Percentiles rank a stretch among this genome's conserved stretches.
Conservation (phyloP, 2,329 filamentous ascomycete genomes). For the Exophiala phaeomuriformis region DNA sequence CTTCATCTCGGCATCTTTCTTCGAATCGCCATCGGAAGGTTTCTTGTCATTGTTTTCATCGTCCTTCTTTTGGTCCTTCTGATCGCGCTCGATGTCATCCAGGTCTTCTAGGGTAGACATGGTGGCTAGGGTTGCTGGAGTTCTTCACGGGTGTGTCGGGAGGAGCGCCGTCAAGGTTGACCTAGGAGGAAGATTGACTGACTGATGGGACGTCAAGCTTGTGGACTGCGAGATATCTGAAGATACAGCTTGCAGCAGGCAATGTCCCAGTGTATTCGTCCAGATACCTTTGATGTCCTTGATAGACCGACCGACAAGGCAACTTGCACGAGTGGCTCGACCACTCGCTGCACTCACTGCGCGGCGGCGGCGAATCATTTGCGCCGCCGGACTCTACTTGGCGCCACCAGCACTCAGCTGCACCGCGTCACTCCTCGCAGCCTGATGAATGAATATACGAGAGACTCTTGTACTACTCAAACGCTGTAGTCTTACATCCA, state of each 20-base stretch:
- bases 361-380: too few relatives aligned
- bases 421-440: constrained; percentile 21
- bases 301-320: background rate
- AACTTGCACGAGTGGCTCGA: background rate
- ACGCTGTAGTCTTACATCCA: too few relatives aligned
- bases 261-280: too few relatives aligned
- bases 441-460: constrained; percentile 1
- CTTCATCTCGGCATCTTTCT: constrained; percentile 77
- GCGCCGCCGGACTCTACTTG: background rate
- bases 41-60: constrained; percentile 55
- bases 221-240: too few relatives aligned
- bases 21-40: constrained; percentile 46
- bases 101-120: constrained; percentile 93
- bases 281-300: background rate
- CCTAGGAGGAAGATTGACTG: background rate
- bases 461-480: too few relatives aligned
- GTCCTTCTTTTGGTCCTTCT: constrained; percentile 56
- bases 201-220: too few relatives aligned
- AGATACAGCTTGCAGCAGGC: too few relatives aligned
- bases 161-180: background rate
- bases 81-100: constrained; percentile 75
- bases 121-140: constrained; percentile 28
- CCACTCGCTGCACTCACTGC: too few relatives aligned
- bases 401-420: background rate
- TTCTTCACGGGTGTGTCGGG: too few relatives aligned